phyloP scores from a whole-genome alignment of 192 early-diverging fungal genomes.

The Coemansia sp. region DNA sequence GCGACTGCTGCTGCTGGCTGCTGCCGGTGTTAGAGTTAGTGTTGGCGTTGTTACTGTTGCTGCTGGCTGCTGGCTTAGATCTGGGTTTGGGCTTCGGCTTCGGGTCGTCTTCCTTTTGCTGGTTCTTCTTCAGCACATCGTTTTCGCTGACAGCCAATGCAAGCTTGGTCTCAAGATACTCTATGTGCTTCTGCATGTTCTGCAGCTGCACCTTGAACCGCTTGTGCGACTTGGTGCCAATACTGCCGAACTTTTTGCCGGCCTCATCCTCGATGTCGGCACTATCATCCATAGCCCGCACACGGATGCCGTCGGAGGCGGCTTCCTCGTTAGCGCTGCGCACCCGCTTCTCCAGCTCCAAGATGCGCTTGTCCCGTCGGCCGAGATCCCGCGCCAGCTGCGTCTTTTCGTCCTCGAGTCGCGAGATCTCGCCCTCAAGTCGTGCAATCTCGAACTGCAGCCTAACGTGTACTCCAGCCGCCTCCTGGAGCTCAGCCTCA shows the following conservation, averaged over 20 bases:
- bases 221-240: slow-evolving; percentile 53
- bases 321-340: slow-evolving; percentile 12
- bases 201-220: slow-evolving; percentile 55
- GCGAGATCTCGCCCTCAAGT: slow-evolving; percentile 53
- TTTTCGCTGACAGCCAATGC: slow-evolving; percentile 51
- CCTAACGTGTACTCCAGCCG: slow-evolving; percentile 46
- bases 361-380: slow-evolving; percentile 29
- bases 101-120: not conserved
- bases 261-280: slow-evolving; percentile 22
- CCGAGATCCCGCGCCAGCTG: slow-evolving; percentile 40
- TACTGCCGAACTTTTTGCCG: slow-evolving; percentile 28
- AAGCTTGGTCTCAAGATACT: slow-evolving; percentile 54
- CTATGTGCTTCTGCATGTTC: slow-evolving; percentile 56
- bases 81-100: not conserved
- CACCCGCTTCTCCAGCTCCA: slow-evolving; percentile 26
- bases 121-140: slow-evolving; percentile 38
- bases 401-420: slow-evolving; percentile 43
- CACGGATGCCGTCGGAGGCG: slow-evolving; percentile 42
- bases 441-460: slow-evolving; percentile 53
- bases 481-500: slow-evolving; percentile 48
- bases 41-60: not conserved
- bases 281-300: slow-evolving; percentile 29
- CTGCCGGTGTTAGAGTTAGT: not conserved
- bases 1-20: not conserved
- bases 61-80: not conserved